Base-by-base conservation (phyloP, 1,139 yeast genomes). In the Zhuliangozyma blackwelliae region DNA sequence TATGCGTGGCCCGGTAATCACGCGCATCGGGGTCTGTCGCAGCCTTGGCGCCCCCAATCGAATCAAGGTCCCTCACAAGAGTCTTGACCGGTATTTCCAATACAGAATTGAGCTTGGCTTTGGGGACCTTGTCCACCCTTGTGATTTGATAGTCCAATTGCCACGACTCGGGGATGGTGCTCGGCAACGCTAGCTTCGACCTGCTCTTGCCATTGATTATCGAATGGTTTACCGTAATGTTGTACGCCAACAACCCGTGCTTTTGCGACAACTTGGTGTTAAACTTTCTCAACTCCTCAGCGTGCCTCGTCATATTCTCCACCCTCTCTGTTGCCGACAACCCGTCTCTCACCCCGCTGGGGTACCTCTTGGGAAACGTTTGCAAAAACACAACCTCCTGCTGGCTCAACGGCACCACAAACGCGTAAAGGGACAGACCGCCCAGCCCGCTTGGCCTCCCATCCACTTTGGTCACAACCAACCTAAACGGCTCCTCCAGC, bases 351-450 rank as follows among this genome's bases (percentile, higher is more conserved):
- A 47, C 46, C 28, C 59, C 51, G 5, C 61, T 57, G 36, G 54
- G 54, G 40, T 50, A 57, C 20, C 45, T 42, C 5, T 49, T 37
- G 1, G 64, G 51, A 29, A 58, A 52, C 13, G 38, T 42, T 37
- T 64, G 65, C 31, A 70, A 47, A 28, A 44, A 38, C 1, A 47
- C 40, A 8, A 61, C 51, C 31, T 58, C 55, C 7, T 50, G 47
- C 3, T 49, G 42, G n/a, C 52, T 51, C 8, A 71, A 46, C 1
- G 70, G 67, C 1, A 61, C 58, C 1, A 65, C 75, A 39, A 52
- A 49, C 2, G 61, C 68, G 13, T 50, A 46, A 35, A 70, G 47
- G 11, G 44, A 40, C 28, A 48, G 46, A 38, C 38, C 28, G 36
- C 36, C 28, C 28, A 16, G 31, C 33, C 33, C 32, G 9, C 10